Evolutionary conservation across 1,284 basidiomycete genomes (phyloP), one percentile per base, ranked within the genome.

Genomic region (Apiotrichum montevideense): DNA sequence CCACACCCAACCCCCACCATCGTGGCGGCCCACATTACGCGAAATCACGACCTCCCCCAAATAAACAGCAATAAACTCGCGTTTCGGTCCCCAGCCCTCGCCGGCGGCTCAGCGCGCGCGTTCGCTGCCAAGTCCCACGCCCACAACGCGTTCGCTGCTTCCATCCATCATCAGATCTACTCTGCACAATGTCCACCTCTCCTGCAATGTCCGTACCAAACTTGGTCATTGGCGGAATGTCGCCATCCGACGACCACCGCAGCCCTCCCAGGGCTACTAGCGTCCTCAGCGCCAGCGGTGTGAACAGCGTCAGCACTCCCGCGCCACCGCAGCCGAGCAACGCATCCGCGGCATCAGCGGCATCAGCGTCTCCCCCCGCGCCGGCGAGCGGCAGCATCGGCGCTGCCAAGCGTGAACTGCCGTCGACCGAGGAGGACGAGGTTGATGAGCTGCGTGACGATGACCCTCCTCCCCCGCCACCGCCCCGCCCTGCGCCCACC

Each of bases 141-240:
- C 37, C 8, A 39, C 37, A 13, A 39, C 13, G 13, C 37, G 8
- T 8, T 13, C 8, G 9, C 37, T 13, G 6, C 41, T 42, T 32
- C 15, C 44, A 21, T 45, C 21, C 15, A 45, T 21, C 21, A 6
- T 9, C 32, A n/a, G n/a, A 7, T 39, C 8, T 7, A 8, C 37
- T 7, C 37, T 39, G 21, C 44, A 32, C 67, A 86, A 58, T 58
- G 57, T 58, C 57, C 8, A 46, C 51, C 37, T 52, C 58, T 44
- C 52, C 58, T 2, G 44, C 53, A 37, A 58, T 62, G 57, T 58
- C 60, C 42, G 55, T 62, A 10, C 57, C 60, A 33, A 47, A 55
- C 40, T 46, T 62, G 14, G 55, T 59, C 10, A 56, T 58, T 35
- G 56, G 57, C 34, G 54, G 57, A 35, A 56, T 6, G 10, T 10